Base-by-base conservation (phyloP, 768 basidiomycete genomes). In the Dacryopinax primogenitus region DNA sequence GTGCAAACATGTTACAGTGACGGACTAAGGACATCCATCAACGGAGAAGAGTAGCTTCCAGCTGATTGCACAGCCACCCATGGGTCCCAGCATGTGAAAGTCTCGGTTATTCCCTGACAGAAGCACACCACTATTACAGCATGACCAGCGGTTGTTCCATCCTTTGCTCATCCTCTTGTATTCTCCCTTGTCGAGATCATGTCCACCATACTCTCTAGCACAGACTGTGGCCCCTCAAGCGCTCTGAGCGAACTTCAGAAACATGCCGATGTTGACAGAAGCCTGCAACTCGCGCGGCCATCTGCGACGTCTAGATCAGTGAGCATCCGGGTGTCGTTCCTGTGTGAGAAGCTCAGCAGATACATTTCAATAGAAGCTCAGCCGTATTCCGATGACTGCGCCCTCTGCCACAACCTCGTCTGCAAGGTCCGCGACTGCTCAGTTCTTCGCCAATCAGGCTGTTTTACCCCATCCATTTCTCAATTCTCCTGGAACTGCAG, bases 191-290 rank as follows among this genome's bases (percentile, higher is more conserved):
- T n/a, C n/a, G n/a, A n/a, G n/a, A 7, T 44, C 41, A 58, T 72
- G 64, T 65, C 68, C 30, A 44, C 69, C 65, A 78, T 92, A 39
- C 83, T 92, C 67, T 92, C 90, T 66, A 93, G 92, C 65, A 82
- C 92, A 45, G 95, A 97, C 76, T 96, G 93, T 75, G 88, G 87
- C 13, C 82, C 85, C 21, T 79, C 86, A 62, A 97, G 96, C 73
- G 93, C 94, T 1, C 79, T 98, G 28, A 84, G 89, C 1, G 87
- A 91, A 70, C 86, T 97, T 28, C 80, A 93, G 63, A 95, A 96
- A 73, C 88, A 95, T 71, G 84, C 90, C 9, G 90, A 92, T 66
- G 85, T 84, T 1, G 93, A 96, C 76, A 84, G 87, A 64, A 92
- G 90, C 74, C 74, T 95, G 32, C 92, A 94, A 71, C 86, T 90